Evolutionary conservation across 2,329 filamentous ascomycete species (phyloP).

Genomic region (Venturiaceae sp.): DNA sequence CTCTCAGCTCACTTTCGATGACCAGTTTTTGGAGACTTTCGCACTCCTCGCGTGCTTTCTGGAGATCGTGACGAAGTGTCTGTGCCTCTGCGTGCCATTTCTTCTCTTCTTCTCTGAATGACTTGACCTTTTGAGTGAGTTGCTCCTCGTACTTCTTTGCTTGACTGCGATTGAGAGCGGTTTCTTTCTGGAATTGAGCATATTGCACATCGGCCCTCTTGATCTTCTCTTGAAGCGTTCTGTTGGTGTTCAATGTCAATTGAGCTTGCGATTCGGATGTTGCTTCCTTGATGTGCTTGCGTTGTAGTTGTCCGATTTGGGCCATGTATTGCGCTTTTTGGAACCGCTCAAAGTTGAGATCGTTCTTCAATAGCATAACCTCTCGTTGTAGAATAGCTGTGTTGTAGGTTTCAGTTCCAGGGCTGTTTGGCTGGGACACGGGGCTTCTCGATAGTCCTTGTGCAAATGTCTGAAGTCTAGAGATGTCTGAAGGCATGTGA

Average conservation of each 20-base stretch:
- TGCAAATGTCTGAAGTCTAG: conserved; percentile 24
- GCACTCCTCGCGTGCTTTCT: conserved; percentile 48
- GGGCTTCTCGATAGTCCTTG: conserved; percentile 14
- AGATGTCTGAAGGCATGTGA: conserved; percentile 6
- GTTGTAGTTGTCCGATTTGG: conserved; percentile 69
- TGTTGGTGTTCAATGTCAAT: conserved; percentile 68
- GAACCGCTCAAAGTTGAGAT: conserved; percentile 75
- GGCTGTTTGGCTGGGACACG: conserved; percentile 15
- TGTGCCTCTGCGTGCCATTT: conserved; percentile 50
- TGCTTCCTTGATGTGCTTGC: conserved; percentile 65
- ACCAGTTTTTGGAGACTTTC: conserved; percentile 57
- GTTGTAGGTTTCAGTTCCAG: conserved; percentile 23
- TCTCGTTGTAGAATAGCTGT: conserved; percentile 54
- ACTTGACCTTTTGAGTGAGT: conserved; percentile 55
- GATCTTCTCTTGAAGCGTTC: conserved; percentile 60
- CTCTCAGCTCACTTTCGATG: conserved; percentile 58
- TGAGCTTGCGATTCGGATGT: conserved; percentile 75
- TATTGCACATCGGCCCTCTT: conserved; percentile 64
- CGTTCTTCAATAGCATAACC: conserved; percentile 67
- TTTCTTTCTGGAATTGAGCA: conserved; percentile 61
- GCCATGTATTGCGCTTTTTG: conserved; percentile 75
- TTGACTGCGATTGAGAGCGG: conserved; percentile 60
- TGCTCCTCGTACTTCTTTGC: conserved; percentile 72
- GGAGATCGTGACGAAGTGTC: conserved; percentile 47
- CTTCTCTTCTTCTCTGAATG: conserved; percentile 61